Conservation (phyloP, 1,139 yeast genomes). For the Scheffersomyces parashehatae region DNA sequence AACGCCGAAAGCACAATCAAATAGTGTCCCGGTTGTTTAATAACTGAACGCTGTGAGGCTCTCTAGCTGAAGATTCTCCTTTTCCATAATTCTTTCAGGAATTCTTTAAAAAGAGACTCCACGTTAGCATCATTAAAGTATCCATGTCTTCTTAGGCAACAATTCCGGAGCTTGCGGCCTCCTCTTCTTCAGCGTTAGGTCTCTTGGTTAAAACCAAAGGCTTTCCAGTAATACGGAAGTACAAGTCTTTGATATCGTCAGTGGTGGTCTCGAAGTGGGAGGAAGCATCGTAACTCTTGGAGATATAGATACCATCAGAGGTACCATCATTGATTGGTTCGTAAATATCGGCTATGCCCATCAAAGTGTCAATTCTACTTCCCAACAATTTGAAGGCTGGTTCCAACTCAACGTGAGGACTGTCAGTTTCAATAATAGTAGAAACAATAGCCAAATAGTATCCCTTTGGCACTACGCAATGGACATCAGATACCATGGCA, state of each 20-base stretch:
- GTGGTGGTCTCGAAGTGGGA: slow-evolving; percentile 96
- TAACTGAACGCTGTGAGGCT: no score
- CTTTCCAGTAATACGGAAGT: slow-evolving; percentile 88
- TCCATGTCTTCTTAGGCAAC: no score
- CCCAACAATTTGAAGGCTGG: slow-evolving; percentile 94
- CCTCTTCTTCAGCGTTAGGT: slow-evolving; percentile 59
- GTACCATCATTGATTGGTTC: slow-evolving; percentile 88
- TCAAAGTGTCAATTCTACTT: slow-evolving; percentile 74
- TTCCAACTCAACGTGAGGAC: slow-evolving; percentile 89
- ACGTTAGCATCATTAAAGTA: no score
- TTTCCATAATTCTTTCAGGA: no score
- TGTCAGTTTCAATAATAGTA: slow-evolving; percentile 90
- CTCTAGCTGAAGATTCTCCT: no score
- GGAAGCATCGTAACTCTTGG: slow-evolving; percentile 89
- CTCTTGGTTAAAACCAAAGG: slow-evolving; percentile 85
- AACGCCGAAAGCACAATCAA: no score
- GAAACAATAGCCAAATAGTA: slow-evolving; percentile 92
- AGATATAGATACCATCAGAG: slow-evolving; percentile 73
- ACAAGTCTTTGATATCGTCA: slow-evolving; percentile 90
- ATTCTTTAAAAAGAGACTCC: no score
- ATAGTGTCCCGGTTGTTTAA: no score
- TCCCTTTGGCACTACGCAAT: slow-evolving; percentile 89
- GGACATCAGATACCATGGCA: slow-evolving; percentile 87
- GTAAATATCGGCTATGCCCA: slow-evolving; percentile 91
- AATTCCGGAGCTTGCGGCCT: background rate